phyloP scores from a whole-genome alignment of 192 early-diverging fungal species.

The Podila epicladia region DNA sequence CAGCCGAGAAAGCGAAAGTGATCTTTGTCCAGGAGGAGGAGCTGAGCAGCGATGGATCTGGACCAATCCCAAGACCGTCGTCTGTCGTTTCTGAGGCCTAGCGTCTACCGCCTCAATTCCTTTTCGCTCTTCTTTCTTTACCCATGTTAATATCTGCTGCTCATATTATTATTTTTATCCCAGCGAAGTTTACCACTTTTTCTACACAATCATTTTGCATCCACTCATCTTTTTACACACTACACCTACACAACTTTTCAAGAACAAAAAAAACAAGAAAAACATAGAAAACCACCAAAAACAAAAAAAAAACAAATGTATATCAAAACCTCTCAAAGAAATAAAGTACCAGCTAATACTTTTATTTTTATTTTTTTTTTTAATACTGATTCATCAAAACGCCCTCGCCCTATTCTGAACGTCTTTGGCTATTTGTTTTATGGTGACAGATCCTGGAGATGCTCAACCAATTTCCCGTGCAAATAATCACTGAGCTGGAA shows the following conservation, averaged over 20 bases:
- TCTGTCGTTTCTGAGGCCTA: neutral
- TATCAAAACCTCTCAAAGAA: too few relatives aligned
- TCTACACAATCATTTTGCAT: neutral
- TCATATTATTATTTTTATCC: neutral
- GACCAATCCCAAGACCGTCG: neutral
- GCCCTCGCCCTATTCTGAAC: neutral
- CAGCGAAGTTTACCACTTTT: constrained; percentile 2
- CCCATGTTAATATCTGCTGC: constrained; percentile 1
- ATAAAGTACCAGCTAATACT: too few relatives aligned
- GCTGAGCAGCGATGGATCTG: neutral
- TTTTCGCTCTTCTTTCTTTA: neutral
- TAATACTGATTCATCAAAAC: too few relatives aligned
- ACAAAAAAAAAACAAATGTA: too few relatives aligned
- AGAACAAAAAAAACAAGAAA: constrained; percentile 2
- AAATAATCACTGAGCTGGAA: constrained; percentile 63
- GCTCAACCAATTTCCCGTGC: constrained; percentile 41
- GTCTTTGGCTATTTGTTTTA: neutral
- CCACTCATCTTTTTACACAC: neutral
- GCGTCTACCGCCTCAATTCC: neutral
- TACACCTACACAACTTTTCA: neutral
- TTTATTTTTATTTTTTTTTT: too few relatives aligned
- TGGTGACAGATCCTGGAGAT: constrained; percentile 26
- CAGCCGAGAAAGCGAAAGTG: constrained; percentile 10
- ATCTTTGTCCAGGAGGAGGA: constrained; percentile 7
- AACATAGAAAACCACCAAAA: constrained; percentile 1